phyloP scores from a whole-genome alignment of 345 rosid genomes.

The Sisymbrium irio region DNA sequence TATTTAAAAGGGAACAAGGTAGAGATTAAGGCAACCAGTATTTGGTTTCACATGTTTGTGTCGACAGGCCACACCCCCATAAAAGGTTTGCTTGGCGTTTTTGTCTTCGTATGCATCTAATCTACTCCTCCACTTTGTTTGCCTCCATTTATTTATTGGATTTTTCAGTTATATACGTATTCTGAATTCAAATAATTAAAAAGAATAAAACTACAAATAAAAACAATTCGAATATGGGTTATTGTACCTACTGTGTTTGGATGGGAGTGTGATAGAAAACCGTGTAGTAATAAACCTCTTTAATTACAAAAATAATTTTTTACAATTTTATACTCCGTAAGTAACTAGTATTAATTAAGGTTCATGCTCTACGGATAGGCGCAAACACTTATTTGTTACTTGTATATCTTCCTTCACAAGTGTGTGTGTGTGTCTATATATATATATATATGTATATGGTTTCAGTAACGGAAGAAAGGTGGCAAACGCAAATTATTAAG shows the following conservation, averaged over 20 bases:
- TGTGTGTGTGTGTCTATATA: no score
- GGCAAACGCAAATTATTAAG: no score
- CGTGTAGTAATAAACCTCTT: no score
- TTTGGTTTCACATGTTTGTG: conserved; percentile 38
- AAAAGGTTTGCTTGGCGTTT: conserved; percentile 24
- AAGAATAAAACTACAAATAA: not conserved
- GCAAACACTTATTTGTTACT: no score
- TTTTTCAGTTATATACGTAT: not conserved
- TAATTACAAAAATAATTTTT: no score
- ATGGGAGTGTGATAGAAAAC: no score
- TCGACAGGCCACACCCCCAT: conserved; percentile 32
- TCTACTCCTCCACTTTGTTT: conserved; percentile 15
- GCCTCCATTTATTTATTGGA: not conserved
- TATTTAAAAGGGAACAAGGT: not conserved
- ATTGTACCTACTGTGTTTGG: not conserved
- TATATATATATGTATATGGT: no score
- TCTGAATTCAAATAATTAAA: not conserved
- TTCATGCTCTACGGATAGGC: no score
- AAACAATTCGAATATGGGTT: not conserved
- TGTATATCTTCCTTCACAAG: no score
- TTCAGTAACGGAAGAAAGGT: no score
- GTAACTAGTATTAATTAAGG: no score
- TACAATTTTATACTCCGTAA: no score
- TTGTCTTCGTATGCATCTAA: conserved; percentile 27
- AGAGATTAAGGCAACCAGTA: conserved; percentile 32